Evolutionary conservation across 1,139 yeast genomes (phyloP).

Genomic region (Hyphopichia wangnamkhiaoensis): DNA sequence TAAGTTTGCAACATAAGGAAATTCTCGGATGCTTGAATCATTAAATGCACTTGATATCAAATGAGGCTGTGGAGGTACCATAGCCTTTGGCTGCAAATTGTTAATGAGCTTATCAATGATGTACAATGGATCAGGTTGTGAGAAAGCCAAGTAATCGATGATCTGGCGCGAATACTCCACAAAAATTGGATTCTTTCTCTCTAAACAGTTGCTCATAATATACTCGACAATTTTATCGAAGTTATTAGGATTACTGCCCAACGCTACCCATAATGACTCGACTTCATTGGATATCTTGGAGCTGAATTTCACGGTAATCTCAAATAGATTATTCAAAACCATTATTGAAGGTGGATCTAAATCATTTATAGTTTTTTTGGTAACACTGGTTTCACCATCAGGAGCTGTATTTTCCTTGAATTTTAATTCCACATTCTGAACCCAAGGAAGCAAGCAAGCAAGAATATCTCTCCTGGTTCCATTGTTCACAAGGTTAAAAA

Average conservation of each 20-base stretch:
- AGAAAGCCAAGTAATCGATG: constrained; percentile 66
- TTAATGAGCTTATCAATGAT: constrained; percentile 66
- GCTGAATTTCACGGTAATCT: constrained; percentile 77
- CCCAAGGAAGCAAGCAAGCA: constrained; percentile 86
- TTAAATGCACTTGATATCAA: constrained; percentile 7
- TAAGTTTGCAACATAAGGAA: constrained; percentile 78
- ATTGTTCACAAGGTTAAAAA: constrained; percentile 61
- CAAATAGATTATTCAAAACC: constrained; percentile 82
- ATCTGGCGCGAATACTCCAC: constrained; percentile 82
- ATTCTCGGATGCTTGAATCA: constrained; percentile 17
- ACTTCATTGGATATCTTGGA: constrained; percentile 79
- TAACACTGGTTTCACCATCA: constrained; percentile 3
- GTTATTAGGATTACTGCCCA: constrained; percentile 71
- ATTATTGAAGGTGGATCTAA: constrained; percentile 60
- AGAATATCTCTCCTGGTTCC: constrained; percentile 70
- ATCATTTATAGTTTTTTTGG: constrained; percentile 9
- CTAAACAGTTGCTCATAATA: constrained; percentile 66
- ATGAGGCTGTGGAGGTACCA: constrained; percentile 70
- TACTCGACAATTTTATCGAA: constrained; percentile 73
- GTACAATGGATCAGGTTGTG: constrained; percentile 57
- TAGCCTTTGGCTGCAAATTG: constrained; percentile 77
- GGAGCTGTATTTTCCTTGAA: constrained; percentile 24
- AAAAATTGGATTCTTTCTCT: constrained; percentile 69
- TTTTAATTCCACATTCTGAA: constrained; percentile 71
- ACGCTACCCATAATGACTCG: constrained; percentile 92